Conservation (phyloP, 495 filamentous ascomycete genomes). For the Ascodesmis nigricans region DNA sequence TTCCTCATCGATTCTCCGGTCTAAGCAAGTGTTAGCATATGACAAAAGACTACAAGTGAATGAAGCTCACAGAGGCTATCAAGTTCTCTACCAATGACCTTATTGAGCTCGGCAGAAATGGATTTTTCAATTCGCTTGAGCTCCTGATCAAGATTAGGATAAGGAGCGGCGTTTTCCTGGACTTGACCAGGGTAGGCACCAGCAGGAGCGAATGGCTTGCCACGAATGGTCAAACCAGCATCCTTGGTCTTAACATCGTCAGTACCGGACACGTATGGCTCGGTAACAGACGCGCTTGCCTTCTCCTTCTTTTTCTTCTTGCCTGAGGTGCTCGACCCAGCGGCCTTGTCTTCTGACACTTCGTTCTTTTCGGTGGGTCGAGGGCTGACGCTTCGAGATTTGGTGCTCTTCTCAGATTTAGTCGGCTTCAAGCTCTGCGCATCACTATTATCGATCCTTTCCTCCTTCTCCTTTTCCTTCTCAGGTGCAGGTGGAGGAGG, state of each 20-base stretch:
- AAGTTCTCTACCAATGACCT: slow-evolving; percentile 34
- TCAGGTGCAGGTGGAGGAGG: slow-evolving; percentile 18
- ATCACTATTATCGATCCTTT: slow-evolving; percentile 23
- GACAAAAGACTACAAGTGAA: not conserved
- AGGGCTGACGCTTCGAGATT: slow-evolving; percentile 14
- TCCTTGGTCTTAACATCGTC: slow-evolving; percentile 11
- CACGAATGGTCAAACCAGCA: slow-evolving; percentile 3
- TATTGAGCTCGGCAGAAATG: slow-evolving; percentile 34
- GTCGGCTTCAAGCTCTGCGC: slow-evolving; percentile 1
- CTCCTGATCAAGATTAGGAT: slow-evolving; percentile 29
- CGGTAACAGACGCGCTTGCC: slow-evolving; percentile 23
- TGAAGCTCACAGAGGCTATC: slow-evolving; percentile 27
- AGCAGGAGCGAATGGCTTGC: slow-evolving; percentile 1
- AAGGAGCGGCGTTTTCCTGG: slow-evolving; percentile 22
- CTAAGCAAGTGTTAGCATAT: slow-evolving; percentile 12
- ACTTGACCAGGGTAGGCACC: slow-evolving; percentile 10
- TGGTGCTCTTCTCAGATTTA: slow-evolving; percentile 23
- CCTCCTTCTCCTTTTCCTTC: slow-evolving; percentile 37
- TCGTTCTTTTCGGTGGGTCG: slow-evolving; percentile 7
- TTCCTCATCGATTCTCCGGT: slow-evolving; percentile 41
- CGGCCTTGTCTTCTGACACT: slow-evolving; percentile 24
- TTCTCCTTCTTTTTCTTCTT: slow-evolving; percentile 41
- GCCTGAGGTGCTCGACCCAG: slow-evolving; percentile 20
- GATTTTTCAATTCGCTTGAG: slow-evolving; percentile 33
- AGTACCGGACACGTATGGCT: slow-evolving; percentile 7